Evolutionary conservation across 192 early-diverging fungal species (phyloP), one percentile per base, ranked within the genome.

Genomic region (Gamsiella multidivaricata): DNA sequence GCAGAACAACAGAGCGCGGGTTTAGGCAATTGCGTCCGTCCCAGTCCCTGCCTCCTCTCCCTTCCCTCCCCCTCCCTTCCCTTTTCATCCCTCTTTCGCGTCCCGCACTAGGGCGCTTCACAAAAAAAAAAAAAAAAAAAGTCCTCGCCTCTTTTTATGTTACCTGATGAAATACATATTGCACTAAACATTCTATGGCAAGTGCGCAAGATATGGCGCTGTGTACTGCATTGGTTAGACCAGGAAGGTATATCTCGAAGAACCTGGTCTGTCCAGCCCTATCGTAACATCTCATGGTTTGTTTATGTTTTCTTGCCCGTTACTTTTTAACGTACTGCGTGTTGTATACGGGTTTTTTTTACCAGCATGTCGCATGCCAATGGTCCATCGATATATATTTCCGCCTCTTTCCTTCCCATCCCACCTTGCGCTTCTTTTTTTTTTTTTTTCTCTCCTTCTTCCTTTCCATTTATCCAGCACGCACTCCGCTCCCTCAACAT

Each of bases 361-460:
- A 5, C 3, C 9, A 8, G 50, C 18, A 23, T 25, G 26, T 32
- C 33, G 32, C 32, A 55, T 55, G 54, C 55, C 23, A 26, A 58
- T 58, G 55, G 55, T 58, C 55, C 34, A 11, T 8, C 12, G 9
- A 3, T 58, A 37, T 58, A 52, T 52, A 45, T 46, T 28, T 43
- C 47, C 29, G 41, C 26, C 32, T 29, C 42, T 58, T 41, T 26
- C 25, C 57, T 57, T 46, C 32, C 22, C 31, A 18, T 50, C 26
- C 34, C 32, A n/a, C 39, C 53, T 54, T 41, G n/a, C 52, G 25
- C 17, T 18, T 32, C 34, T 43, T 25, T 20, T 31, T 26, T 23
- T n/a, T 53, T 32, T 53, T 22, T 53, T 15, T n/a, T 50, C 47
- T 64, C 36, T 14, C 28, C 36, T 18, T 25, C 22, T 64, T 20